Conservation (phyloP, 306 rosid genomes). For the Trifolium dubium region DNA sequence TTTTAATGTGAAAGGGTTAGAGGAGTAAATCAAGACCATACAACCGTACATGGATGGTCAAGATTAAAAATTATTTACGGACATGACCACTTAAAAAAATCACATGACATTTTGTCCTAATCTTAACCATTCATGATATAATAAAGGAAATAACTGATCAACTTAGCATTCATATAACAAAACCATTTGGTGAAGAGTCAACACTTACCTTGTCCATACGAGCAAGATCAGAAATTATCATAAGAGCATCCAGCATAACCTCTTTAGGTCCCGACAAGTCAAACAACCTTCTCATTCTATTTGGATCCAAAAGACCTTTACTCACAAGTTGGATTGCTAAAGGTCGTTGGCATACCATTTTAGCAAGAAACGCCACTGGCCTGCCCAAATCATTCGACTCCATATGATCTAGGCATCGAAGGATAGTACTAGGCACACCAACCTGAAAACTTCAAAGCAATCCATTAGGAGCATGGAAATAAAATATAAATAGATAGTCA, state of each 20-base stretch:
- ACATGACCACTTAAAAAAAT: no score
- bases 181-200: conserved; percentile 38
- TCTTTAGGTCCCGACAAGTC: conserved; percentile 74
- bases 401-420: conserved; percentile 74
- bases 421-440: conserved; percentile 74
- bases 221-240: conserved; percentile 95
- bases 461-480: conserved; percentile 16
- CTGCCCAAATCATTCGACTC: conserved; percentile 74
- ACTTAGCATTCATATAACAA: conserved; percentile 14
- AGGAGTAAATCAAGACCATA: no score
- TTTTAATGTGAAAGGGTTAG: no score
- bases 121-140: no score
- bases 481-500: conserved; percentile 9
- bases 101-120: no score
- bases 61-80: no score
- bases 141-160: neutral
- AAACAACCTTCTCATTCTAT: conserved; percentile 73
- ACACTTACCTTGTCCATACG: conserved; percentile 92
- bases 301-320: conserved; percentile 82
- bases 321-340: conserved; percentile 80
- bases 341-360: conserved; percentile 81
- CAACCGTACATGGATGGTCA: no score
- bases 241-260: conserved; percentile 72
- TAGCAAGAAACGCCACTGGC: conserved; percentile 94
- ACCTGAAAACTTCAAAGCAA: conserved; percentile 64